A percentile compares a stretch with the other conserved stretches of the same genome.
Evolutionary conservation across 768 basidiomycete species (phyloP).

Genomic region (Cubamyces lactineus): DNA sequence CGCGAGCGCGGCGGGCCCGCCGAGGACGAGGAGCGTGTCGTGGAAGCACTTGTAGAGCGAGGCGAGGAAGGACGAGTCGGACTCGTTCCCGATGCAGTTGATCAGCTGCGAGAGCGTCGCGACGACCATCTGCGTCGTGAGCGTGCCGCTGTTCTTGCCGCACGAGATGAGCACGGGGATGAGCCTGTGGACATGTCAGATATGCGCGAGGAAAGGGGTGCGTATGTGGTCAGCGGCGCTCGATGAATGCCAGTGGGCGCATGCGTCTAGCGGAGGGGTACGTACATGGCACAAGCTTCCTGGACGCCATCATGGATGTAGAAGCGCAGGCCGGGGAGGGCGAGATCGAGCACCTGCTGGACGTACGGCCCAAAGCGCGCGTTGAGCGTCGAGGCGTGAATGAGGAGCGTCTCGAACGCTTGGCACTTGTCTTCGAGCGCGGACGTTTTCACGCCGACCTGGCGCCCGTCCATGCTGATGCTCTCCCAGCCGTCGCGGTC

Average conservation of each 20-base stretch:
- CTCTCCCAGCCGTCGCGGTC: slow-evolving; percentile 82
- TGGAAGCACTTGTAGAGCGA: slow-evolving; percentile 74
- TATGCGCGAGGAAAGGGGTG: background rate
- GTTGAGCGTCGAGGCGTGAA: slow-evolving; percentile 73
- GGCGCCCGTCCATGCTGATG: slow-evolving; percentile 74
- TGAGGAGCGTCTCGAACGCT: slow-evolving; percentile 85
- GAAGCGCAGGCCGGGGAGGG: slow-evolving; percentile 70
- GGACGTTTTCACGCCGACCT: slow-evolving; percentile 76
- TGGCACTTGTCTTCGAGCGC: slow-evolving; percentile 87
- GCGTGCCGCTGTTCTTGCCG: slow-evolving; percentile 64
- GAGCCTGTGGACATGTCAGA: slow-evolving; percentile 46
- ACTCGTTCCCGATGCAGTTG: slow-evolving; percentile 63
- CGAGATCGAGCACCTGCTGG: slow-evolving; percentile 68
- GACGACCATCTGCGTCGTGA: slow-evolving; percentile 69
- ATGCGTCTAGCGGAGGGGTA: slow-evolving; percentile 8
- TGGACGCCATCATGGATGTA: slow-evolving; percentile 86
- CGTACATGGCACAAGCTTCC: slow-evolving; percentile 76
- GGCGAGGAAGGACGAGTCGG: slow-evolving; percentile 75
- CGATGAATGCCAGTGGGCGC: too few relatives aligned
- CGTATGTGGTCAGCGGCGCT: too few relatives aligned
- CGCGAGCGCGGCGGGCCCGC: slow-evolving; percentile 55
- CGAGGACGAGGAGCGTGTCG: slow-evolving; percentile 62
- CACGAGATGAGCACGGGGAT: slow-evolving; percentile 71
- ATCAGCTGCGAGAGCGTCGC: slow-evolving; percentile 71
- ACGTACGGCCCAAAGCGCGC: slow-evolving; percentile 74